Evolutionary conservation across 768 basidiomycete species (phyloP), one percentile per base, ranked within the genome.

Genomic region (Russula ochroleuca): DNA sequence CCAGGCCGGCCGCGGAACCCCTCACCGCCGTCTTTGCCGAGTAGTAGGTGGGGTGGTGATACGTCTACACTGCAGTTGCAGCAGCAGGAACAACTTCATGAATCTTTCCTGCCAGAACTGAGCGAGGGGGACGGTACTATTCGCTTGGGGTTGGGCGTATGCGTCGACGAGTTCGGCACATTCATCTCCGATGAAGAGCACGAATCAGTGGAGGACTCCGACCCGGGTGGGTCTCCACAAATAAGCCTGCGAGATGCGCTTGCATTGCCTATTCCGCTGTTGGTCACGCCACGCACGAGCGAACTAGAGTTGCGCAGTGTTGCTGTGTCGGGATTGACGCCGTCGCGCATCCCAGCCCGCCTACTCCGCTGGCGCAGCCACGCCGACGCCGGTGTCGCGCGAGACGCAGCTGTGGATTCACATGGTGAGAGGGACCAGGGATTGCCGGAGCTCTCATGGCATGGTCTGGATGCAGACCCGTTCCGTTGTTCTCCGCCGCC

Each of bases 241-340:
- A 58, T 68, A 15, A 67, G 65, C 43, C 45, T 68, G 28, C 61
- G 28, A 41, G 59, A 56, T 33, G 67, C 67, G 37, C 67, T 68
- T 17, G 67, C 61, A 5, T 11, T 68, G 50, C 67, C 67, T 19
- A 68, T 68, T 35, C 67, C 67, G 9, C 37, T 68, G 31, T 31
- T 68, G 19, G 55, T 68, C 19, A 63, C 67, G 17, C 64, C 59
- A 23, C 55, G 59, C 38, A 35, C 54, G 15, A 59, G 58, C 58
- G 52, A 59, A 48, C 28, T 21, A 2, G 58, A 64, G 15, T 13
- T 61, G n/a, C 54, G 59, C 40, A 33, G 50, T 25, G 15, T 23
- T 25, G 37, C 33, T 6, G 17, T n/a, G 33, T 28, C 25, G 7
- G 61, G 49, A 5, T n/a, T 21, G 14, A 41, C 48, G 35, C 61